These are phyloP conservation scores for Lenwebbia sp. DNA, from an alignment of 345 rosid species.

Conservation along the genomic window DNA sequence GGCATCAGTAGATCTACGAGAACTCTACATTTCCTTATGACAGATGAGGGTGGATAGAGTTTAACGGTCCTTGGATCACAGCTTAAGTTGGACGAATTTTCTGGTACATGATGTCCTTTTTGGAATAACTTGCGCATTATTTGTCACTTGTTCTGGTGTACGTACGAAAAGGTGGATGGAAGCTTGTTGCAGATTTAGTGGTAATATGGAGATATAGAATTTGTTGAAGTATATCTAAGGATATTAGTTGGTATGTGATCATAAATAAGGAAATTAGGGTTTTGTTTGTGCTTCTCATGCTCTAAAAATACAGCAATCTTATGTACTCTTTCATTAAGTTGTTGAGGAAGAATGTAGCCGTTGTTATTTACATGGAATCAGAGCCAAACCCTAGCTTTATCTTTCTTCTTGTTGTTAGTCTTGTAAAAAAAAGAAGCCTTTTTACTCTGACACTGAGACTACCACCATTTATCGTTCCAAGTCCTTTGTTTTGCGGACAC, in stretches of 20 bases:
- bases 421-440: neutral
- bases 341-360: neutral
- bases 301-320: neutral
- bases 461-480: neutral
- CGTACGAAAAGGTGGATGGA: neutral
- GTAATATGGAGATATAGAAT: neutral
- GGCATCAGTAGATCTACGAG: neutral
- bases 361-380: neutral
- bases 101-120: neutral
- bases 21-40: neutral
- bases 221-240: neutral
- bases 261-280: neutral
- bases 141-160: neutral
- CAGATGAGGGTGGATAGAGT: neutral
- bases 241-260: neutral
- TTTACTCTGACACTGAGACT: neutral
- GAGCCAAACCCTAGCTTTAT: neutral
- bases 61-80: neutral
- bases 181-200: neutral
- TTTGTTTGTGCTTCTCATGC: neutral
- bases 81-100: neutral
- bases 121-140: neutral
- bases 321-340: neutral
- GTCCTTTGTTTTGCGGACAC: neutral
- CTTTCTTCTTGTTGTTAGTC: neutral